phyloP scores from a whole-genome alignment of 2,329 filamentous ascomycete genomes.

The Fusarium incarnatum region DNA sequence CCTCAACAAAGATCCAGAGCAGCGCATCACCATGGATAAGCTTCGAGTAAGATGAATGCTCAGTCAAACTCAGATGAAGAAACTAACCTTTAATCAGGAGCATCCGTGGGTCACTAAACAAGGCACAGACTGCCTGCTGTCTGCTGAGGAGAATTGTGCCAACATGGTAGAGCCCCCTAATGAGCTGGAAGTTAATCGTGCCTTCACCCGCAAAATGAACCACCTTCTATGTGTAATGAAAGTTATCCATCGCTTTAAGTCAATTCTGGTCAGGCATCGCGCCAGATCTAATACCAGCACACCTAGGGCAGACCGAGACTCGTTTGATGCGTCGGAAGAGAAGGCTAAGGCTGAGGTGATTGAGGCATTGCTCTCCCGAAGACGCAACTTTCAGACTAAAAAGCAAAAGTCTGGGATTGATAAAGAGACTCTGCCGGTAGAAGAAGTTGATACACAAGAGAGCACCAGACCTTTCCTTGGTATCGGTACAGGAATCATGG shows the following conservation, averaged over 20 bases:
- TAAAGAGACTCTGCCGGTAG: constrained; percentile 64
- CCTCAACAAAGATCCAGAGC: constrained; percentile 85
- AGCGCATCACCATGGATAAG: constrained; percentile 84
- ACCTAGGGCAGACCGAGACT: constrained; percentile 10
- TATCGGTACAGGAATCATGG: constrained; percentile 75
- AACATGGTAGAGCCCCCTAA: constrained; percentile 85
- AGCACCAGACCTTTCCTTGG: constrained; percentile 75
- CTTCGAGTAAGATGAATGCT: constrained; percentile 73
- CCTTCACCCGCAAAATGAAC: constrained; percentile 90
- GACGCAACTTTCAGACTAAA: constrained; percentile 55
- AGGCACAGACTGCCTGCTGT: constrained; percentile 81
- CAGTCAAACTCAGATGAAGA: neutral
- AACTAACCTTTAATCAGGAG: constrained; percentile 64
- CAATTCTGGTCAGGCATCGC: constrained; percentile 63
- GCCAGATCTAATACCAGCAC: constrained; percentile 24
- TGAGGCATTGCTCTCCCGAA: constrained; percentile 60
- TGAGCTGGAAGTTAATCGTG: constrained; percentile 88
- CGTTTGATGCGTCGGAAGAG: constrained; percentile 47
- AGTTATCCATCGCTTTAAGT: constrained; percentile 90
- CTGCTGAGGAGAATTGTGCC: constrained; percentile 86
- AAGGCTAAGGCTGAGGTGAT: constrained; percentile 61
- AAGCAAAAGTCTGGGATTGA: constrained; percentile 46
- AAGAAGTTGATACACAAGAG: constrained; percentile 64
- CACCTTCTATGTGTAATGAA: constrained; percentile 90
- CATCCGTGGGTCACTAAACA: constrained; percentile 93